phyloP scores from a whole-genome alignment of 768 basidiomycete genomes.

The Mycena maculata region DNA sequence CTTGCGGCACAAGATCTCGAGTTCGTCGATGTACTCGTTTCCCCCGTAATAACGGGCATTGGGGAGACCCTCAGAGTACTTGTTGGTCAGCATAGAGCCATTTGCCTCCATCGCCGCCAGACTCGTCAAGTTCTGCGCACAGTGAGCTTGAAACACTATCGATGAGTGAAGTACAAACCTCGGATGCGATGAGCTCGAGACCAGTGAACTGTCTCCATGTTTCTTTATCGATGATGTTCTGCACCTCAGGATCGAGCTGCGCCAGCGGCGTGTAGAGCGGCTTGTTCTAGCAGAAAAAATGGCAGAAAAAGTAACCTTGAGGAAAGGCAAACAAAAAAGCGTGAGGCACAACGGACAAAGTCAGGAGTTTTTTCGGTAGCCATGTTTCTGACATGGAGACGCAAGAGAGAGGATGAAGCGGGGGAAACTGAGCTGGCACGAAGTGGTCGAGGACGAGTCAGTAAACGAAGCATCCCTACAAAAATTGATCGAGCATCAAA shows the following conservation, averaged over 20 bases:
- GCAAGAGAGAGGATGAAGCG: slow-evolving; percentile 37
- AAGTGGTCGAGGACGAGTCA: slow-evolving; percentile 42
- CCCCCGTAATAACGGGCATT: slow-evolving; percentile 96
- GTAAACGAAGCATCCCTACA: slow-evolving; percentile 44
- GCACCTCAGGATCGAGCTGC: slow-evolving; percentile 93
- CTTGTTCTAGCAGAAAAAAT: slow-evolving; percentile 77
- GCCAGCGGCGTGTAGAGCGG: slow-evolving; percentile 88
- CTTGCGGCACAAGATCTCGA: slow-evolving; percentile 94
- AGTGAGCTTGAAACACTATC: slow-evolving; percentile 20
- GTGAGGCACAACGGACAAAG: slow-evolving; percentile 65
- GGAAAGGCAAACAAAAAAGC: not conserved
- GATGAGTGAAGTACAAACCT: slow-evolving; percentile 64
- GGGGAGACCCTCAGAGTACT: slow-evolving; percentile 99
- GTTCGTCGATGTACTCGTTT: slow-evolving; percentile 97
- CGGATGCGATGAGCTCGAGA: slow-evolving; percentile 98
- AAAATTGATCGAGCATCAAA: slow-evolving; percentile 16
- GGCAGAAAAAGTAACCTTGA: slow-evolving; percentile 4
- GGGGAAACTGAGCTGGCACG: slow-evolving; percentile 45
- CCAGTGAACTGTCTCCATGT: slow-evolving; percentile 98
- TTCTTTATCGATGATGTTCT: slow-evolving; percentile 99
- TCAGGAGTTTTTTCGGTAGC: slow-evolving; percentile 68
- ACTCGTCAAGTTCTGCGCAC: slow-evolving; percentile 90
- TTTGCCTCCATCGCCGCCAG: slow-evolving; percentile 97
- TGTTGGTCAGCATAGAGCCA: slow-evolving; percentile 98
- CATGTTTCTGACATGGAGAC: slow-evolving; percentile 61